Evolutionary conservation across 2,329 filamentous ascomycete genomes (phyloP), one percentile per base, ranked within the genome.

Genomic region (Aspergillus sp.): DNA sequence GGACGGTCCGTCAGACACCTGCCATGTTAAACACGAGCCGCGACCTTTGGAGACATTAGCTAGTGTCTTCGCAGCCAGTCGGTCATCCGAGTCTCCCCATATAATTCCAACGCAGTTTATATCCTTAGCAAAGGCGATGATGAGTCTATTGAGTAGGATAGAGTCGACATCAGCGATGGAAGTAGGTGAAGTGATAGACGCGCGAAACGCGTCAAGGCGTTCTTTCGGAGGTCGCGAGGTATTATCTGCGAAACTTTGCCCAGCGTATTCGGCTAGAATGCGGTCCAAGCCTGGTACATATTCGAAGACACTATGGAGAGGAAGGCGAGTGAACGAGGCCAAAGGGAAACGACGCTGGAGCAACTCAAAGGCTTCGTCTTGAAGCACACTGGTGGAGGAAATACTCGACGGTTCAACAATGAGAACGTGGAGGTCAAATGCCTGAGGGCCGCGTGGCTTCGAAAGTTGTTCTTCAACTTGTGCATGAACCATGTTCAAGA

Each of bases 31-130:
- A 4, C 89, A 86, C 64, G 89, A 92, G 1, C 93, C 95, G 49
- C 93, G 84, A 1, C 95, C 95, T 76, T 96, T 97, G 23, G 93
- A 92, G 2, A 93, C 92, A 76, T 95, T 91, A 6, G 91, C 82
- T 14, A 99, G 84, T 0, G 91, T 90, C 68, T 91, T 87, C 64
- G 93, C 91, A 4, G 95, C 93, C 31, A 99, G 85, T 15, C 87
- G 85, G 5, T 92, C 97, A 19, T 95, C 96, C 64, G 87, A 96
- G 75, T 93, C 88, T 21, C 90, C 93, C 74, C 95, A 88, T 1
- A 98, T 76, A 43, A 98, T 82, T 12, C 86, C 87, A 62, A 88
- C 84, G 71, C 87, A 95, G 12, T 70, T 76, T 27, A 82, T 76
- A 15, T 78, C 73, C 60, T 84, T 81, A 9, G 90, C 90, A 45